Base-by-base conservation (phyloP, 768 basidiomycete species). In the Termitomyces sp. region DNA sequence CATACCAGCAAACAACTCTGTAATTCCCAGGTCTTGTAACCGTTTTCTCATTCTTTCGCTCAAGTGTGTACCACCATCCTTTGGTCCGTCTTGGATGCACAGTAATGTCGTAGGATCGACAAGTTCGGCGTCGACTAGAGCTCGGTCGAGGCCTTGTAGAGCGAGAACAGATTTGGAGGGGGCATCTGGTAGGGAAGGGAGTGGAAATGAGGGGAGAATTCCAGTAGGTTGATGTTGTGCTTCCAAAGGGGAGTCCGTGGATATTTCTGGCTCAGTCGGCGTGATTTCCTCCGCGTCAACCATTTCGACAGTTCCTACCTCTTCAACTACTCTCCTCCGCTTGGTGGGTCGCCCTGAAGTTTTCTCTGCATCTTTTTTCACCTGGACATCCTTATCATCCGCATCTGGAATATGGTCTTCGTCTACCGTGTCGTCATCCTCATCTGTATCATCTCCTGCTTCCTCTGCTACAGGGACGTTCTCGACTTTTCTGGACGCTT, bases 1-100 rank as follows among this genome's bases (percentile, higher is more conserved):
- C 83, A 60, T 63, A 92, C 94, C 94, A 54, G 94, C 92, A 70
- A 98, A 97, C 57, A 96, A 76, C 58, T 94, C 87, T 5, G 76
- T 78, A n/a, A 98, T 85, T 2, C 93, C 94, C 22, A 93, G 77
- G 28, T 92, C 89, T 31, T 76, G 70, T 54, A 98, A 67, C 44
- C 90, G 76, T 63, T 71, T 83, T 62, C 81, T 74, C 50, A 81
- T 90, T 67, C 75, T 84, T 64, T 76, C 77, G 56, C 82, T 80
- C 20, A 94, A 73, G 3, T 80, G 82, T 0, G 76, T 79, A 26
- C 66, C 73, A n/a, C 73, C 71, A 46, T 77, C 74, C 13, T 76
- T 71, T 26, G 71, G 70, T 12, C 73, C 75, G 5, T 70, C 58
- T 0, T 77, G 74, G 22, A 91, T 76, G 16, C 79, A 70, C 3